phyloP scores from a whole-genome alignment of 768 basidiomycete species.

The Trametes gibbosa region DNA sequence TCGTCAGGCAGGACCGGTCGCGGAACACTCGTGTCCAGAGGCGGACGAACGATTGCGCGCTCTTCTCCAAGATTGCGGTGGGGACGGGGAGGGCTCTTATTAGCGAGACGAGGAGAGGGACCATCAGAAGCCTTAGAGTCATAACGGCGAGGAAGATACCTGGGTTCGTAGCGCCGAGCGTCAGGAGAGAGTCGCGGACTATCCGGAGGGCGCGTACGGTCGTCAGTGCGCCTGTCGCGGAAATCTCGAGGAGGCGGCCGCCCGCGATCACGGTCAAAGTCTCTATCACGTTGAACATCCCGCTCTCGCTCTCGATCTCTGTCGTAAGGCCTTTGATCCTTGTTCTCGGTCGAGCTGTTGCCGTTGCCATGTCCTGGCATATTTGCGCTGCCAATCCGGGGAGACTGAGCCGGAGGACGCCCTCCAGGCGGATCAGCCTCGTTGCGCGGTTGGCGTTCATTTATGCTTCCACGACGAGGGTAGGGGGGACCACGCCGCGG shows the following conservation, averaged over 20 bases:
- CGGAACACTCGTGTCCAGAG: not conserved
- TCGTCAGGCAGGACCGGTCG: not conserved
- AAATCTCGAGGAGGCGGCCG: constrained; percentile 35
- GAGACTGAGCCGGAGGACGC: not conserved
- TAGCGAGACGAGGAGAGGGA: constrained; percentile 29
- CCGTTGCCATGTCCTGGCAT: not conserved
- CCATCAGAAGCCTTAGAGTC: constrained; percentile 29
- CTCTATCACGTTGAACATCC: constrained; percentile 33
- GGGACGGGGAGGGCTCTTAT: constrained; percentile 19
- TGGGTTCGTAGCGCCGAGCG: constrained; percentile 47
- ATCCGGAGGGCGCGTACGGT: constrained; percentile 32
- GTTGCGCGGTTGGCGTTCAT: constrained; percentile 24
- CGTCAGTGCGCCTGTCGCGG: constrained; percentile 40
- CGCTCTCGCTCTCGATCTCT: constrained; percentile 33
- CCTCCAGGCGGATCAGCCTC: constrained; percentile 12
- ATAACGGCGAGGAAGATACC: constrained; percentile 37
- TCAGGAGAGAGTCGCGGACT: constrained; percentile 43
- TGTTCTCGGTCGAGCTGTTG: not conserved
- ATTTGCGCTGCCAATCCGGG: not conserved
- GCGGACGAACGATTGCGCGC: constrained; percentile 17
- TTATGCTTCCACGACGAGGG: constrained; percentile 22
- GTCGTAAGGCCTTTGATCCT: constrained; percentile 25
- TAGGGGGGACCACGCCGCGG: constrained; percentile 18
- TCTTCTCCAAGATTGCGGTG: constrained; percentile 20
- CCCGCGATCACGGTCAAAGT: constrained; percentile 37